Conservation (phyloP, 495 filamentous ascomycete species). For the Penicillium psychrofluorescens region DNA sequence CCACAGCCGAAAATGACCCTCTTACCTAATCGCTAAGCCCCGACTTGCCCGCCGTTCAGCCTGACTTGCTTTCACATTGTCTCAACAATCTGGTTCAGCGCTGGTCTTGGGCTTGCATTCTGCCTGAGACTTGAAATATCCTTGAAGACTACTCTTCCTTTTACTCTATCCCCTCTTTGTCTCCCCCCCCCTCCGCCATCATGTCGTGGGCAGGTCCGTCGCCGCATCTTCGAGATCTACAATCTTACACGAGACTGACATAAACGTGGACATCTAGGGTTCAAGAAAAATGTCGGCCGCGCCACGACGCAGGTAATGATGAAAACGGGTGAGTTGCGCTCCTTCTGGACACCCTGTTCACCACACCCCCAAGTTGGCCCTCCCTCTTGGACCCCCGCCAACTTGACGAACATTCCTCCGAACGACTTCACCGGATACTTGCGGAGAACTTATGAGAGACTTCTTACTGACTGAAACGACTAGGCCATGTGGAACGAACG, state of each 20-base stretch:
- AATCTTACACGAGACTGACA: no score
- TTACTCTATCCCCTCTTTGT: background rate
- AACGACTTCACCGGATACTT: no score
- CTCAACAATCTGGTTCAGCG: background rate
- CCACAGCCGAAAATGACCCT: conserved; percentile 11
- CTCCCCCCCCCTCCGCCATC: conserved; percentile 16
- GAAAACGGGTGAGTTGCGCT: conserved; percentile 68
- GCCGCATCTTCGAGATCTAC: no score
- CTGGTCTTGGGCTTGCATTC: no score
- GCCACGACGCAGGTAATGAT: conserved; percentile 99
- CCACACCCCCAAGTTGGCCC: no score
- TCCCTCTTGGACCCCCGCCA: no score
- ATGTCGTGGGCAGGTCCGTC: conserved; percentile 55
- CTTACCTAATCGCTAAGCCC: conserved; percentile 11
- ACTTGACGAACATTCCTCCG: no score
- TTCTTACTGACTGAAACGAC: background rate
- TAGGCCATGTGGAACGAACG: conserved; percentile 93
- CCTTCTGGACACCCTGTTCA: no score
- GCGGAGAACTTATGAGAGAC: no score
- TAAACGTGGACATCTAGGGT: conserved; percentile 50
- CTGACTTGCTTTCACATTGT: conserved; percentile 2
- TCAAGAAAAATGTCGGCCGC: conserved; percentile 98
- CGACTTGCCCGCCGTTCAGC: background rate
- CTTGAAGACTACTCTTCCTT: background rate
- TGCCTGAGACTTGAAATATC: background rate